Conservation (phyloP, 306 rosid species). For the Casuarina glauca region DNA sequence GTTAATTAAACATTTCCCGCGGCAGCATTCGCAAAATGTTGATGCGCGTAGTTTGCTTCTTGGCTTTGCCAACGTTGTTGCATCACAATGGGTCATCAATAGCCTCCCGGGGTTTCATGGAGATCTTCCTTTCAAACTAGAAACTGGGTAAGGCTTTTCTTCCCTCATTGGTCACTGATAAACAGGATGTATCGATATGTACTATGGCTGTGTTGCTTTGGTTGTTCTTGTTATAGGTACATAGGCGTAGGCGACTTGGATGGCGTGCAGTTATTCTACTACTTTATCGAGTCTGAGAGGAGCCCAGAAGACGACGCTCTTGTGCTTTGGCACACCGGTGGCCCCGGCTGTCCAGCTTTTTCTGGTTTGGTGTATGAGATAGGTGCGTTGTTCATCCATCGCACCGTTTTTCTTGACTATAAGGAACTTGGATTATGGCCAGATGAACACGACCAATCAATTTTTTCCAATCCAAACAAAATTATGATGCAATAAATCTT, state of each 20-base stretch:
- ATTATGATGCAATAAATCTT: too few relatives aligned
- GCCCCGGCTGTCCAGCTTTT: slow-evolving; percentile 36
- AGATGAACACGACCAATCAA: too few relatives aligned
- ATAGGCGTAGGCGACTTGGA: slow-evolving; percentile 40
- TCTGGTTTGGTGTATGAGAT: slow-evolving; percentile 31
- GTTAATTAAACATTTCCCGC: background rate
- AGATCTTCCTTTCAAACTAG: background rate
- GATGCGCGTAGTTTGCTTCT: background rate
- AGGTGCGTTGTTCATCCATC: background rate
- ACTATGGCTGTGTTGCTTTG: too few relatives aligned
- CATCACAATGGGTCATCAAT: background rate
- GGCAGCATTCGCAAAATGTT: background rate
- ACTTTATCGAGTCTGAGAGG: background rate
- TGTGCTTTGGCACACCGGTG: slow-evolving; percentile 35
- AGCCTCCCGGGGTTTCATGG: background rate
- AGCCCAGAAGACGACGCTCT: slow-evolving; percentile 30
- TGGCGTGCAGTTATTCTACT: too few relatives aligned
- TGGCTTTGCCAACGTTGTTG: background rate
- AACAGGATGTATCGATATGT: too few relatives aligned
- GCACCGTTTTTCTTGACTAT: too few relatives aligned
- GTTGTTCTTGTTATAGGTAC: slow-evolving; percentile 6
- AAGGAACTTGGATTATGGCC: too few relatives aligned
- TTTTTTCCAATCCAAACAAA: too few relatives aligned
- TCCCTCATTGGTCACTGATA: too few relatives aligned
- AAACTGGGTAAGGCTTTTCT: background rate